These are phyloP conservation scores for Penicillium aurantiogriseum DNA, from an alignment of 2,329 filamentous ascomycete species.

Conservation along the genomic window DNA sequence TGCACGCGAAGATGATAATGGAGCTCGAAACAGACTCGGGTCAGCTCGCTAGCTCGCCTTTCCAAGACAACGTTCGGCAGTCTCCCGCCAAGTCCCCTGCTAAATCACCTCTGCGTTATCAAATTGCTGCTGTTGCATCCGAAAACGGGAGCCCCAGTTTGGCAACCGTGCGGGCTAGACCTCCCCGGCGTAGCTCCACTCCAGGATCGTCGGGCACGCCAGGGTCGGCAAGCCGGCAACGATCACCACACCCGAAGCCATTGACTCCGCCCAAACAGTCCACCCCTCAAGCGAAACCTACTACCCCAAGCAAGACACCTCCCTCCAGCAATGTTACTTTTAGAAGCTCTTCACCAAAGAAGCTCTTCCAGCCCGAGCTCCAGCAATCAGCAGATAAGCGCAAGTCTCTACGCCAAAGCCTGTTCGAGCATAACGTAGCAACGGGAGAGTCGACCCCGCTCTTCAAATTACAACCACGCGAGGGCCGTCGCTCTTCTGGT, in stretches of 20 bases:
- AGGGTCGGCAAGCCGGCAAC: constrained; percentile 36
- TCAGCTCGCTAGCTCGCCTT: constrained; percentile 49
- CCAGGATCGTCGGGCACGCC: constrained; percentile 46
- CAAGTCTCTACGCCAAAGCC: constrained; percentile 38
- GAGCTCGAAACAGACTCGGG: constrained; percentile 57
- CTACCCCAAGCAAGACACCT: constrained; percentile 53
- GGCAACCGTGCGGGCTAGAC: constrained; percentile 50
- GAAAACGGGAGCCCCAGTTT: constrained; percentile 57
- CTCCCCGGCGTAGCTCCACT: constrained; percentile 50
- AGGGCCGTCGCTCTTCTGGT: constrained; percentile 59
- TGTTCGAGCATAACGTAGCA: constrained; percentile 56
- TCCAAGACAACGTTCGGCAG: constrained; percentile 37
- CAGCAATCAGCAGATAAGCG: constrained; percentile 39
- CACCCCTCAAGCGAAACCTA: constrained; percentile 48
- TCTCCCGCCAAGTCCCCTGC: constrained; percentile 29
- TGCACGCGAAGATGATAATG: constrained; percentile 57
- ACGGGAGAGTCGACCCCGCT: constrained; percentile 62
- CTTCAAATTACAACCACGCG: constrained; percentile 62
- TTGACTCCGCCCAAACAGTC: constrained; percentile 41
- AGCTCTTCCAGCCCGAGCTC: constrained; percentile 46
- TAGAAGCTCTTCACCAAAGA: constrained; percentile 51
- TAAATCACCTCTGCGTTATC: constrained; percentile 29
- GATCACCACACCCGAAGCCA: constrained; percentile 41
- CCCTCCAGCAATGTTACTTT: constrained; percentile 48
- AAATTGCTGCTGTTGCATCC: constrained; percentile 44